Evolutionary conservation across 2,329 filamentous ascomycete species (phyloP).

Genomic region (Ophiostoma tasmaniense): DNA sequence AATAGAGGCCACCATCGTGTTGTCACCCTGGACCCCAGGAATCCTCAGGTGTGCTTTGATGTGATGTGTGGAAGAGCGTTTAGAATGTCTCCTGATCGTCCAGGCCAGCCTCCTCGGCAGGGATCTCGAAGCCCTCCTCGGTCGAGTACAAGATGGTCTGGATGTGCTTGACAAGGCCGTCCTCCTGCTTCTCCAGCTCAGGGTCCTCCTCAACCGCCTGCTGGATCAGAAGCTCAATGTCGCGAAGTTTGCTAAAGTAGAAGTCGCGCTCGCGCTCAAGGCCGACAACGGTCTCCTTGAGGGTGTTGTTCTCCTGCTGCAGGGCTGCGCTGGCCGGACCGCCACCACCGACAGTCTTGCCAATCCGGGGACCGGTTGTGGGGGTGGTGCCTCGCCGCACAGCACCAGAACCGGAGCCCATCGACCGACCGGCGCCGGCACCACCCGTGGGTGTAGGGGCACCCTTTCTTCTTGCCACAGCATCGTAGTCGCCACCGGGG

Average conservation of each 20-base stretch:
- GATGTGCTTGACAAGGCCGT: slow-evolving; percentile 87
- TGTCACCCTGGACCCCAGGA: background rate
- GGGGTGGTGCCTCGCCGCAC: slow-evolving; percentile 53
- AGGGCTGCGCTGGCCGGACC: slow-evolving; percentile 62
- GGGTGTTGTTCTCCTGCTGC: slow-evolving; percentile 72
- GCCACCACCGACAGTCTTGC: slow-evolving; percentile 36
- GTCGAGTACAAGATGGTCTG: slow-evolving; percentile 96
- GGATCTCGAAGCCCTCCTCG: slow-evolving; percentile 87
- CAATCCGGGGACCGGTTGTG: slow-evolving; percentile 44
- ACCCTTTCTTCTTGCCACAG: slow-evolving; percentile 74
- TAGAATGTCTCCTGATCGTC: slow-evolving; percentile 78
- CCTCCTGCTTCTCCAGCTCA: slow-evolving; percentile 87
- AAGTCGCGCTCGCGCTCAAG: slow-evolving; percentile 96
- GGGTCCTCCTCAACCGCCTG: slow-evolving; percentile 87
- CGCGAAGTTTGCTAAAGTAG: slow-evolving; percentile 96
- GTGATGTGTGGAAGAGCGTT: background rate
- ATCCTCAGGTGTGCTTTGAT: background rate
- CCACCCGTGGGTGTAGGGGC: slow-evolving; percentile 30
- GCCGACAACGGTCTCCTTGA: slow-evolving; percentile 93
- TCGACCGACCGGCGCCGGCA: slow-evolving; percentile 29
- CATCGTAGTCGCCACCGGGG: slow-evolving; percentile 94
- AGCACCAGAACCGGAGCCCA: slow-evolving; percentile 39
- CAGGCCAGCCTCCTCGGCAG: slow-evolving; percentile 58
- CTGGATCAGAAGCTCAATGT: slow-evolving; percentile 93
- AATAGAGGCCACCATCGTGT: background rate